Evolutionary conservation across 2,329 filamentous ascomycete species (phyloP), one percentile per base, ranked within the genome.

Genomic region (Furcasterigmium sp.): DNA sequence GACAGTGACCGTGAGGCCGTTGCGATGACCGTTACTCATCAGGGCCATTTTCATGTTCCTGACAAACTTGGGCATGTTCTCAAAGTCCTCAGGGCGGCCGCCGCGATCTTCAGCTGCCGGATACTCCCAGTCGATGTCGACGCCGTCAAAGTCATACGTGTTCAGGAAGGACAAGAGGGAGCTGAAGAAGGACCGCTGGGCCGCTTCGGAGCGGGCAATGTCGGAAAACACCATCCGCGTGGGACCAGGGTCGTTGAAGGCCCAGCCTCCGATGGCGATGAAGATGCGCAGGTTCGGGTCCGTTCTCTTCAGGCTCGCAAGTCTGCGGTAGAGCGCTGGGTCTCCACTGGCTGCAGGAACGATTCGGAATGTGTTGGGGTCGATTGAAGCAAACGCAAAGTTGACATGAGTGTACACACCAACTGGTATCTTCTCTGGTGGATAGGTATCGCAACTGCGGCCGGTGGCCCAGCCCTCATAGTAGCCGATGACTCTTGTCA

Each of bases 101-200:
- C 26, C 26, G 9, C 37, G 37, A 13, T 39, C 37, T 15, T 23
- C 15, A 18, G 43, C 43, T 10, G 30, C 40, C 8, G 56, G 57
- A 40, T 64, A 60, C 38, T 67, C 61, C 70, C 69, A 75, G 46
- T 74, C 66, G n/a, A 75, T 50, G 41, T 74, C 68, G 3, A 71
- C 55, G 3, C 68, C 68, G 48, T 68, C 63, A 38, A 74, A 71
- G 3, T 57, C 57, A 48, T 69, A 70, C 7, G 53, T 61, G 2
- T 51, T 26, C 52, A 74, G 57, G 11, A 26, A 11, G 50, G 74
- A 73, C 1, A 44, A 36, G 3, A 62, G 45, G 0, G 71, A 46
- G 1, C 57, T 62, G 2, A 52, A 46, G 42, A 66, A 59, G 48
- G 74, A 75, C 3, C 28, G 44, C 2, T 46, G 15, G 13, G 49